Evolutionary conservation across 345 rosid species (phyloP).

Genomic region (Diplotaxis tenuifolia): DNA sequence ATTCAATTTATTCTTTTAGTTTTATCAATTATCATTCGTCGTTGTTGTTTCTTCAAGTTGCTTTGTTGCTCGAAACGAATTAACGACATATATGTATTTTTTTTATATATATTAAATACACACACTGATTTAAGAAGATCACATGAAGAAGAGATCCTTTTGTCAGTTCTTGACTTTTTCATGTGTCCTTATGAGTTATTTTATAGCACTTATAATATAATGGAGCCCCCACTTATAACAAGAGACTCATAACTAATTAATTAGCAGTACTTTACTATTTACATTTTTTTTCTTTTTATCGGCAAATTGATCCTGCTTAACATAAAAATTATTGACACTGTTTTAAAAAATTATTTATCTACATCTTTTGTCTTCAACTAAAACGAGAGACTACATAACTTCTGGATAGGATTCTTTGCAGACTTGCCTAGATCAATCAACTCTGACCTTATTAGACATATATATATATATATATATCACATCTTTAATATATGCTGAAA

Average conservation of each 20-base stretch:
- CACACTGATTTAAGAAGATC: slow-evolving; percentile 8
- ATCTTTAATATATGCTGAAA: not conserved
- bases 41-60: slow-evolving; percentile 12
- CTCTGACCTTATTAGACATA: no score
- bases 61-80: slow-evolving; percentile 3
- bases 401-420: not conserved
- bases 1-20: slow-evolving; percentile 32
- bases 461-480: not conserved
- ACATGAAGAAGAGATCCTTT: slow-evolving; percentile 14
- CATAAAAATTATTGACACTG: no score
- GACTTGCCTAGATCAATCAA: not conserved
- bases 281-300: not conserved
- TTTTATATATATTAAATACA: not conserved
- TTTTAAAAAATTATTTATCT: no score
- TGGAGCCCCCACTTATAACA: not conserved
- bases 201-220: not conserved
- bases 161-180: slow-evolving; percentile 27
- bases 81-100: not conserved
- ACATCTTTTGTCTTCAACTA: no score
- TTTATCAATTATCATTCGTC: not conserved
- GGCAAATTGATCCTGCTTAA: not conserved
- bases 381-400: not conserved
- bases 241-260: not conserved
- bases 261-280: not conserved
- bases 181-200: not conserved